A percentile compares a stretch with the other conserved stretches of the same genome.
phyloP scores from a whole-genome alignment of 116 monocot species.

The Zostera marina region DNA sequence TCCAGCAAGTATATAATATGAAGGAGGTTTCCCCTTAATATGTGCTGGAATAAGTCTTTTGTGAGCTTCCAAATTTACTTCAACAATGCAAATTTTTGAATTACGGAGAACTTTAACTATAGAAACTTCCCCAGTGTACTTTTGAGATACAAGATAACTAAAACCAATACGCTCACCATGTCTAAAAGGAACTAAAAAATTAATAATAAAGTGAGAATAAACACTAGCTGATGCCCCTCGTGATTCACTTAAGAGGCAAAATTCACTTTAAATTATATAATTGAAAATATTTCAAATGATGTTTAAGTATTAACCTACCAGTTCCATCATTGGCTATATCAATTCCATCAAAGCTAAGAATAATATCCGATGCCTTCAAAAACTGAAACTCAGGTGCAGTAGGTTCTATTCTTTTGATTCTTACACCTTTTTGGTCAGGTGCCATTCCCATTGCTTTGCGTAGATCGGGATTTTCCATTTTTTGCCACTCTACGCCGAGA shows the following conservation, averaged over 20 bases:
- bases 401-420: constrained; percentile 78
- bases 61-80: constrained; percentile 55
- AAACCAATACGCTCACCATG: constrained; percentile 97
- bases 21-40: constrained; percentile 74
- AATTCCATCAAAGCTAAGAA: constrained; percentile 94
- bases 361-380: constrained; percentile 76
- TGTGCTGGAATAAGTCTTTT: constrained; percentile 72
- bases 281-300: neutral
- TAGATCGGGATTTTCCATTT: constrained; percentile 97
- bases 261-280: neutral
- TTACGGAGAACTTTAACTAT: constrained; percentile 56
- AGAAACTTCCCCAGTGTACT: constrained; percentile 79
- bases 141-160: constrained; percentile 93
- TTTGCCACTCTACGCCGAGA: constrained; percentile 94
- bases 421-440: constrained; percentile 80
- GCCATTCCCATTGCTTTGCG: constrained; percentile 91
- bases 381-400: constrained; percentile 72
- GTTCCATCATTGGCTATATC: constrained; percentile 98
- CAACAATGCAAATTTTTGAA: constrained; percentile 42
- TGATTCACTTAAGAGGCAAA: neutral
- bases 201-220: neutral
- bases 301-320: constrained; percentile 32
- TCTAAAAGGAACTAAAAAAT: constrained; percentile 80
- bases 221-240: no score
- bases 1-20: constrained; percentile 95